Conservation (phyloP, 2,329 filamentous ascomycete genomes). For the Coniochaeta hoffmannii region DNA sequence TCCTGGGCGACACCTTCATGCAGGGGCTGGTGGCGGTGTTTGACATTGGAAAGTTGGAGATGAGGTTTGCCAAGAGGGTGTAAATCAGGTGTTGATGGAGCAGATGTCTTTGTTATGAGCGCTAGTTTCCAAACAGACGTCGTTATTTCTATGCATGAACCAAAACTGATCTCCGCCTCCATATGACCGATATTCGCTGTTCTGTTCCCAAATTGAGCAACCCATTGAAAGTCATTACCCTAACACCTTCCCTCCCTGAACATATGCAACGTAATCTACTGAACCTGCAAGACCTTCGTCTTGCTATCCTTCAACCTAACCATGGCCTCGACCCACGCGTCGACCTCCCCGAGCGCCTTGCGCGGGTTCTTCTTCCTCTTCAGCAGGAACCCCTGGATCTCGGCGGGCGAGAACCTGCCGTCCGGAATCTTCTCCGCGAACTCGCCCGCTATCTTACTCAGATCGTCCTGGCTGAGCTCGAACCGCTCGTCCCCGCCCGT, state of each 20-base stretch:
- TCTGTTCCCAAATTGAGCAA: background rate
- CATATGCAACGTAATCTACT: slow-evolving; percentile 21
- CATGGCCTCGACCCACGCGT: slow-evolving; percentile 44
- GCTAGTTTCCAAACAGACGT: background rate
- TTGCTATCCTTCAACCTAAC: slow-evolving; percentile 41
- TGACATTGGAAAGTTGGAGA: slow-evolving; percentile 22
- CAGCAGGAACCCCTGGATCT: slow-evolving; percentile 58
- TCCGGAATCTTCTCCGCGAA: slow-evolving; percentile 49
- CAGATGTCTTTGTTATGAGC: background rate
- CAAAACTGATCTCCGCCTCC: background rate
- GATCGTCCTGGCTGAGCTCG: slow-evolving; percentile 15
- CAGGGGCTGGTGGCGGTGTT: slow-evolving; percentile 18
- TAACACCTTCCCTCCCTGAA: background rate
- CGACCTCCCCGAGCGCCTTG: slow-evolving; percentile 45
- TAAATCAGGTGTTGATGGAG: background rate
- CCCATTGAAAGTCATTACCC: background rate
- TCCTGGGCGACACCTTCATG: slow-evolving; percentile 18
- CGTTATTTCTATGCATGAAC: background rate
- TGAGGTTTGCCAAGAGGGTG: slow-evolving; percentile 20
- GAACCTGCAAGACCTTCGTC: slow-evolving; percentile 40
- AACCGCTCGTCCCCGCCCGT: slow-evolving; percentile 8
- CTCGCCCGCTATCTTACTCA: slow-evolving; percentile 30
- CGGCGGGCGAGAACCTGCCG: slow-evolving; percentile 48
- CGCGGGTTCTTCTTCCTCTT: slow-evolving; percentile 53
- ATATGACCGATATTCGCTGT: background rate